A percentile compares a stretch with the other conserved stretches of the same genome.
Evolutionary conservation across 352 stramenopile species (phyloP).

Genomic region (Globisporangium viniferum): DNA sequence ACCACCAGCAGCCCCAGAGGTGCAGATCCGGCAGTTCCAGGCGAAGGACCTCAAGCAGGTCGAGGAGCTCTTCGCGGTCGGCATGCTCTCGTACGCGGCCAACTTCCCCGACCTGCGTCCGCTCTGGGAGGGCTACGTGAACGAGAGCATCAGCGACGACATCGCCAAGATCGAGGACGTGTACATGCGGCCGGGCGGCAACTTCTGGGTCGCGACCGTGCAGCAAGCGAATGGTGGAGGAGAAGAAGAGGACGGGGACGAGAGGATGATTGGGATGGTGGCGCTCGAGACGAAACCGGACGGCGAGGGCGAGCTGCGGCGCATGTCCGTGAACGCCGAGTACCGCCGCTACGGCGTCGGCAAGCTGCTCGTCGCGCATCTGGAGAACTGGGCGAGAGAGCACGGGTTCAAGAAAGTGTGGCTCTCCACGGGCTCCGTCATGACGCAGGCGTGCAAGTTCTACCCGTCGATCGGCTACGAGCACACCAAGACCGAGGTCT

Average conservation of each 20-base stretch:
- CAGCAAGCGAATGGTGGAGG: background rate
- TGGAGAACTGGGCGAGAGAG: conserved; percentile 29
- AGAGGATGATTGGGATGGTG: conserved; percentile 29
- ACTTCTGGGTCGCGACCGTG: conserved; percentile 34
- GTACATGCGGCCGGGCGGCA: conserved; percentile 32
- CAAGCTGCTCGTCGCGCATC: conserved; percentile 21
- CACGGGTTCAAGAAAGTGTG: conserved; percentile 23
- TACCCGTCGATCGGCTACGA: conserved; percentile 32
- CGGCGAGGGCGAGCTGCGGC: conserved; percentile 29
- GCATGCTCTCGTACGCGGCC: conserved; percentile 12
- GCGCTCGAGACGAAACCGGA: conserved; percentile 28
- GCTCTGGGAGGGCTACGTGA: conserved; percentile 5
- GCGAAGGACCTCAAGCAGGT: conserved; percentile 23
- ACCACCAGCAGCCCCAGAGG: background rate
- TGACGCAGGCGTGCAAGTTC: conserved; percentile 25
- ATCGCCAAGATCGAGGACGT: conserved; percentile 30
- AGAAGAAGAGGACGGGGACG: background rate
- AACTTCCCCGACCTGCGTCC: background rate
- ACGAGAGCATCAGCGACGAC: conserved; percentile 19
- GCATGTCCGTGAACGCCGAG: conserved; percentile 29
- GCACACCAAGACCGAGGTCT: conserved; percentile 17
- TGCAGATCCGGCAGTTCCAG: conserved; percentile 25
- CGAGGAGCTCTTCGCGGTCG: conserved; percentile 6
- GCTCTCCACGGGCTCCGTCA: conserved; percentile 27
- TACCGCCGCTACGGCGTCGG: conserved; percentile 32